These are phyloP conservation scores for Euphorbia celastroides DNA, from an alignment of 441 rosid species.

Conservation along the genomic window DNA sequence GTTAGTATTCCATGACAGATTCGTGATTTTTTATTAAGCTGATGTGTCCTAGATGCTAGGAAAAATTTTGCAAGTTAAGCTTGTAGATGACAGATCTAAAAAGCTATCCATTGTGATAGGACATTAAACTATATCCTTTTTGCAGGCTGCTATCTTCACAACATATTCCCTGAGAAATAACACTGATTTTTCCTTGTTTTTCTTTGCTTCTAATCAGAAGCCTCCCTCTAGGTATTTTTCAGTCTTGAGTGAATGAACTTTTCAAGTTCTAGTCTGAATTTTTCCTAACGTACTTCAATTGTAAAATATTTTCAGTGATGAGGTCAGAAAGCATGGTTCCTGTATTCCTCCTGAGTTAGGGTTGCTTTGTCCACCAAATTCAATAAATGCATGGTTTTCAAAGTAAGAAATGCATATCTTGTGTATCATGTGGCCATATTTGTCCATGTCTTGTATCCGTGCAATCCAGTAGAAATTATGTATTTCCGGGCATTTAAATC, in stretches of 20 bases:
- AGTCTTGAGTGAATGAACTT: constrained; percentile 19
- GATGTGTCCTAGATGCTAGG: constrained; percentile 5
- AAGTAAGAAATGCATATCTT: constrained; percentile 42
- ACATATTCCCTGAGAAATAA: constrained; percentile 73
- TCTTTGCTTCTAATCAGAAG: constrained; percentile 57
- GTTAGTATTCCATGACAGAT: constrained; percentile 32
- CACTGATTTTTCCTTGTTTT: constrained; percentile 53
- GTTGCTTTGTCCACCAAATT: constrained; percentile 60
- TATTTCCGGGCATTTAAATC: constrained; percentile 3
- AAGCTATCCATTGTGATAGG: constrained; percentile 6
- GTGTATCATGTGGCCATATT: constrained; percentile 13
- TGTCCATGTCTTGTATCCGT: constrained; percentile 9
- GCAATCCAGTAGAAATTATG: neutral
- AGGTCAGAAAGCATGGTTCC: constrained; percentile 41
- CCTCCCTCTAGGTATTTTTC: constrained; percentile 55
- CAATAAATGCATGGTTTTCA: constrained; percentile 67
- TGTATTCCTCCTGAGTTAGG: constrained; percentile 65
- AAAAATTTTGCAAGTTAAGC: neutral
- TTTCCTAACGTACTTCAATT: constrained; percentile 17
- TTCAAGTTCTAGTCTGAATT: constrained; percentile 5
- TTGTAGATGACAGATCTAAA: neutral
- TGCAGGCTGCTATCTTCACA: constrained; percentile 82
- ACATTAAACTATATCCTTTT: constrained; percentile 21
- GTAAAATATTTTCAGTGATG: constrained; percentile 51
- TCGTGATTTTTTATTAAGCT: constrained; percentile 1